phyloP scores from a whole-genome alignment of 805 yeast genomes.

The Suhomyces kilbournensis region DNA sequence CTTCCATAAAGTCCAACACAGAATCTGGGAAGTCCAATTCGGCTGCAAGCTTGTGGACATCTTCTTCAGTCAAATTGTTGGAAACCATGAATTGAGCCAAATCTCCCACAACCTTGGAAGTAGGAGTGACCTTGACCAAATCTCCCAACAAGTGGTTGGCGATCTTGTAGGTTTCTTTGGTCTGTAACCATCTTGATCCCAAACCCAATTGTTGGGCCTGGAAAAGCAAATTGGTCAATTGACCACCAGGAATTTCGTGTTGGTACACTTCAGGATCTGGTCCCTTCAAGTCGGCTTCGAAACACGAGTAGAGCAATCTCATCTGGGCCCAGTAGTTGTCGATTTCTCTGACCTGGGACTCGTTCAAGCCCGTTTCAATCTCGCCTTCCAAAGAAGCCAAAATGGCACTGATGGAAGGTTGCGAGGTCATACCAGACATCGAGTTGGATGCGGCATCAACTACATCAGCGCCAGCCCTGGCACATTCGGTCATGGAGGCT shows the following conservation, averaged over 20 bases:
- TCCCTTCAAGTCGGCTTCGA: constrained; percentile 98
- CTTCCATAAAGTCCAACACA: constrained; percentile 97
- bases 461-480: constrained; percentile 95
- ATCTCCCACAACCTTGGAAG: constrained; percentile 99
- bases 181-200: constrained; percentile 94
- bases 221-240: constrained; percentile 94
- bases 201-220: constrained; percentile 99
- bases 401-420: constrained; percentile 92
- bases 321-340: constrained; percentile 99
- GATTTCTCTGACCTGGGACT: constrained; percentile 68
- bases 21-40: constrained; percentile 98
- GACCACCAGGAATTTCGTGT: constrained; percentile 99
- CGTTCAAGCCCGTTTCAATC: constrained; percentile 68
- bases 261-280: constrained; percentile 99
- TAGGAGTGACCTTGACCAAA: constrained; percentile 97
- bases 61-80: constrained; percentile 82
- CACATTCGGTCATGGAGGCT: constrained; percentile 92
- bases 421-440: constrained; percentile 97
- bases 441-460: constrained; percentile 97
- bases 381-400: constrained; percentile 90
- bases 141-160: constrained; percentile 94
- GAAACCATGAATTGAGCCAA: constrained; percentile 99
- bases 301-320: constrained; percentile 93
- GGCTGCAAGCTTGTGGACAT: constrained; percentile 81
- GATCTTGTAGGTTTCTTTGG: constrained; percentile 88